Evolutionary conservation across 352 stramenopile genomes (phyloP), one percentile per base, ranked within the genome.

Genomic region (Blastocystis sp.): DNA sequence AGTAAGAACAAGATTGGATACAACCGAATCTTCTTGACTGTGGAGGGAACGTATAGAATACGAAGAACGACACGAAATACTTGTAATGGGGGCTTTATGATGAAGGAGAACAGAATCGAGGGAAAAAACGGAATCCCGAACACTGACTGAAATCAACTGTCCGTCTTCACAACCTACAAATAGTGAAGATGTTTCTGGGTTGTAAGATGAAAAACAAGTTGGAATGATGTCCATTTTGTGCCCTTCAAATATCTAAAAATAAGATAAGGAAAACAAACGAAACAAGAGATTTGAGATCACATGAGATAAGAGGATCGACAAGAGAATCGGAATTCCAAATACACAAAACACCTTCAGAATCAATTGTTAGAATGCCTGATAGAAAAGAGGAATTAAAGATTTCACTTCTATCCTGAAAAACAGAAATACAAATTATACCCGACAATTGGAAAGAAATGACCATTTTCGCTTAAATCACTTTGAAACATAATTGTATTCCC

Each of bases 151-250:
- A 6, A 44, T n/a, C 51, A 84, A 22, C 5, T 30, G 22, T 4
- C 73, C 73, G 73, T 84, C 73, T 57, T 84, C 48, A 56, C 73
- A 69, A n/a, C 73, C 73, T n/a, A 84, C 48, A 6, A 37, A 53
- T 13, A 84, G 19, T 22, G 48, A 44, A 13, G 22, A 53, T 22
- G 53, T 9, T 22, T 68, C 48, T 19, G 19, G 15, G n/a, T 66
- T n/a, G 27, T 69, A 84, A 37, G 51, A 13, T 13, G 73, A 84
- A 17, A 84, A 19, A 35, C 53, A 30, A 0, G 73, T 68, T 33
- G 73, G 73, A 5, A 66, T 11, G 3, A 35, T 3, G 51, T 84
- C 30, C 22, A 68, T n/a, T 33, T 53, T 84, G 53, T 84, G 53
- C 3, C 17, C 22, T 27, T 76, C 27, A 76, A 24, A 19, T 2